Percentiles rank a stretch among this genome's conserved stretches.
Evolutionary conservation across 139 green algal genomes (phyloP).

Genomic region (Volvox reticuliferus): DNA sequence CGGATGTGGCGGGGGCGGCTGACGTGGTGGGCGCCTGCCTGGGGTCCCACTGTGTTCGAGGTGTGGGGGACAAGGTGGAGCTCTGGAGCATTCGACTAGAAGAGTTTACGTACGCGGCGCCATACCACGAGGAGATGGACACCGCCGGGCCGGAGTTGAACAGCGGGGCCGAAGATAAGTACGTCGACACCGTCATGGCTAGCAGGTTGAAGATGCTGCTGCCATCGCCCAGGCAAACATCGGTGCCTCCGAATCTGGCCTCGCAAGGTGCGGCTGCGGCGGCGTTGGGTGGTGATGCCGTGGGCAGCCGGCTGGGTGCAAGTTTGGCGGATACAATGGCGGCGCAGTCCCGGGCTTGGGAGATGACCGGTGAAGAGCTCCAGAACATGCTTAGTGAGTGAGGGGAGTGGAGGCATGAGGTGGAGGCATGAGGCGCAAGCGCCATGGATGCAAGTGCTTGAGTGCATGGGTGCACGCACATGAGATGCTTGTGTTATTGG

Average conservation of each 20-base stretch:
- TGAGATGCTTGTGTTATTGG: no score
- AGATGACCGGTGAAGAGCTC: slow-evolving; percentile 10
- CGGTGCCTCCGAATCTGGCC: neutral
- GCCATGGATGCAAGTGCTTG: no score
- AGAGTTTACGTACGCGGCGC: neutral
- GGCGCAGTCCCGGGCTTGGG: neutral
- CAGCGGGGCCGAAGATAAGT: neutral
- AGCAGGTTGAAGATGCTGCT: neutral
- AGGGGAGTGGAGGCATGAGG: neutral
- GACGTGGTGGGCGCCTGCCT: slow-evolving; percentile 11
- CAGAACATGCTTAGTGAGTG: slow-evolving; percentile 5
- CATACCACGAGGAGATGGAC: neutral
- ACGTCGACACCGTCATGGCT: neutral
- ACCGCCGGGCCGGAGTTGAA: neutral
- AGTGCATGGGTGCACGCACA: no score
- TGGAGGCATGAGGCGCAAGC: neutral
- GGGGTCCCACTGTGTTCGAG: neutral
- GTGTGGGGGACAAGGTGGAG: slow-evolving; percentile 26
- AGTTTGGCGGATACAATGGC: neutral
- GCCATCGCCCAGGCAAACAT: neutral
- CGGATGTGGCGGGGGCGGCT: neutral
- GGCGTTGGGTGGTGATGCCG: neutral
- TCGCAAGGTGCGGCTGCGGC: neutral
- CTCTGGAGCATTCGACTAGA: slow-evolving; percentile 32
- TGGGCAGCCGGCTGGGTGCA: neutral